A percentile compares a stretch with the other conserved stretches of the same genome.
phyloP scores from a whole-genome alignment of 257 asterid genomes.

The Solanum arcanum region DNA sequence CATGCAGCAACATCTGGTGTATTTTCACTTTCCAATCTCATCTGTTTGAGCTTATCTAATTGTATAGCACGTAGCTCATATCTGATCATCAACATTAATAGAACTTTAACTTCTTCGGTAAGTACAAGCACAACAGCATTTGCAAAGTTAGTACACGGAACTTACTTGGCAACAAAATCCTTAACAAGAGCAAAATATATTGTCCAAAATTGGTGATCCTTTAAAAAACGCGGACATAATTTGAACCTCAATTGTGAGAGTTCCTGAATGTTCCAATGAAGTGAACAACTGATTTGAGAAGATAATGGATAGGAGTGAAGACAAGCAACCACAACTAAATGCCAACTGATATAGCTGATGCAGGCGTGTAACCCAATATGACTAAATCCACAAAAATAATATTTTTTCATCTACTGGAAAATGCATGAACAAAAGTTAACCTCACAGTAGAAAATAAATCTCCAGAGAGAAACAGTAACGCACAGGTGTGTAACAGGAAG shows the following conservation, averaged over 20 bases:
- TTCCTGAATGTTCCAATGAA: slow-evolving; percentile 35
- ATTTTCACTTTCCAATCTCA: slow-evolving; percentile 29
- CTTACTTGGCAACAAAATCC: slow-evolving; percentile 70
- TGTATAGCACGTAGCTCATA: slow-evolving; percentile 68
- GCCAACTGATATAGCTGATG: not conserved
- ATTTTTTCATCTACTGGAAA: not conserved
- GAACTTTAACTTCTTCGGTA: not conserved
- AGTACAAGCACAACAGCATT: slow-evolving; percentile 2
- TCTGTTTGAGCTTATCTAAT: slow-evolving; percentile 45
- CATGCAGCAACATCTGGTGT: slow-evolving; percentile 21
- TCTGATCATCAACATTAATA: slow-evolving; percentile 27
- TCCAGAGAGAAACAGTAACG: not conserved
- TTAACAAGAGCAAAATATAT: slow-evolving; percentile 67
- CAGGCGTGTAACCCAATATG: not conserved
- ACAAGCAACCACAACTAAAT: not conserved
- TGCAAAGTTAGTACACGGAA: slow-evolving; percentile 3
- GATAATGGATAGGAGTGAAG: not conserved
- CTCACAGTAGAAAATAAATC: not conserved
- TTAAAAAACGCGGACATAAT: slow-evolving; percentile 72
- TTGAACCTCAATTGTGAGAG: slow-evolving; percentile 70
- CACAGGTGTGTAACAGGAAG: not conserved
- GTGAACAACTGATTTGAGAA: not conserved
- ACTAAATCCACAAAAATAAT: not conserved
- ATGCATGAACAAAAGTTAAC: not conserved
- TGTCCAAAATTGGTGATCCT: slow-evolving; percentile 83